These are phyloP conservation scores for Chamaecrista fasciculata DNA, from an alignment of 306 rosid genomes.

Conservation along the genomic window DNA sequence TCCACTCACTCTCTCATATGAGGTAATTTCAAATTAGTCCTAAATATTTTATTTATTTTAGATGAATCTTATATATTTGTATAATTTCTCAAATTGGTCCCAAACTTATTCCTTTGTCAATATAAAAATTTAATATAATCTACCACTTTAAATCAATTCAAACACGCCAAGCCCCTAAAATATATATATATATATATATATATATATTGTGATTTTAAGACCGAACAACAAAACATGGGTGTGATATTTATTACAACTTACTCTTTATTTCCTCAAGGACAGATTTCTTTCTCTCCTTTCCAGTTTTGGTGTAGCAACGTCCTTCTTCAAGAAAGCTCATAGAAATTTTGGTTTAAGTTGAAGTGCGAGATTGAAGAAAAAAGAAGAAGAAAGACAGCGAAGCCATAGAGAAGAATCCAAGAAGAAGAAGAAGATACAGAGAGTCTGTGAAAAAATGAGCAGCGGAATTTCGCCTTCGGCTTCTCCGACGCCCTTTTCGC, in stretches of 20 bases:
- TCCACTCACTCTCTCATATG: no score
- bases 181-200: no score
- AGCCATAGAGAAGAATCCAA: no score
- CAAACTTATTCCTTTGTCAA: no score
- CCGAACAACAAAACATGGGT: not conserved
- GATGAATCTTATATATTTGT: no score
- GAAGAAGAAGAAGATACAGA: not conserved
- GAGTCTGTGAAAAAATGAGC: constrained; percentile 55
- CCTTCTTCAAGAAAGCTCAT: not conserved
- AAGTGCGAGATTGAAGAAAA: not conserved
- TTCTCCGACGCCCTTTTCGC: constrained; percentile 23
- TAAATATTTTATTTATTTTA: no score
- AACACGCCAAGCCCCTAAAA: no score
- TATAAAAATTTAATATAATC: no score
- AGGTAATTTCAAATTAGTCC: no score
- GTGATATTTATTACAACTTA: not conserved
- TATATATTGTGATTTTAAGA: not conserved
- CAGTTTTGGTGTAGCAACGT: not conserved
- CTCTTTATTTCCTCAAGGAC: not conserved
- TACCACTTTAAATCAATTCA: no score
- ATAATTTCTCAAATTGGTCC: no score
- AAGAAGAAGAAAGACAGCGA: not conserved
- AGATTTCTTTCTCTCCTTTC: not conserved
- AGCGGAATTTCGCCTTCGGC: constrained; percentile 43
- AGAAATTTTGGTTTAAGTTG: not conserved